Percentiles rank a stretch among this genome's conserved stretches.
Evolutionary conservation across 2,329 filamentous ascomycete genomes (phyloP).

Genomic region (Talaromyces sp.): DNA sequence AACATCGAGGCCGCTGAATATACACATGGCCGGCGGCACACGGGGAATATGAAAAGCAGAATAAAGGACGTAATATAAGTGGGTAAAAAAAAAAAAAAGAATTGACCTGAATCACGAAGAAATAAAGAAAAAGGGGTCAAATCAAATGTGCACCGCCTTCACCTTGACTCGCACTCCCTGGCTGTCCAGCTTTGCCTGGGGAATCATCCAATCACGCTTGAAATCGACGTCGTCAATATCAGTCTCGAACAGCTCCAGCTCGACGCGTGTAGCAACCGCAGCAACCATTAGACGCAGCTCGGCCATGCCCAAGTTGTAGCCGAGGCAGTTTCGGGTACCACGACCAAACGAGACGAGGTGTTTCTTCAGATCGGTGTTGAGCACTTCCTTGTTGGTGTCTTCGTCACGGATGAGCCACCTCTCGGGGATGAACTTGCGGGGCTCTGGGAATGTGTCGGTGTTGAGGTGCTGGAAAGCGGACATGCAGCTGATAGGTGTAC

Average conservation of each 20-base stretch:
- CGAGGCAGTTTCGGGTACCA: conserved; percentile 7
- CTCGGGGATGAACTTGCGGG: background rate
- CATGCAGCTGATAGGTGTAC: background rate
- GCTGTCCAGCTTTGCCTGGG: background rate
- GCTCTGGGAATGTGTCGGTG: background rate
- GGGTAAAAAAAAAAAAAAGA: background rate
- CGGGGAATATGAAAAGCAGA: background rate
- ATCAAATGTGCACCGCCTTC: background rate
- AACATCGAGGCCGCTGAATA: background rate
- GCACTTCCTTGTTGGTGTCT: background rate
- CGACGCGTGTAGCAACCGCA: conserved; percentile 11
- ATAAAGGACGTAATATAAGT: background rate
- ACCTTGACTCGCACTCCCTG: background rate
- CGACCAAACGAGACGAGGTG: conserved; percentile 3
- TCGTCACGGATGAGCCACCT: background rate
- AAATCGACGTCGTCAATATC: background rate
- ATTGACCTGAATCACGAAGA: background rate
- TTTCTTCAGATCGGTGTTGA: background rate
- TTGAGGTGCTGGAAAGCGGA: background rate
- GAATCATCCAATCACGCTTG: background rate
- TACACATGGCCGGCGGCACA: background rate
- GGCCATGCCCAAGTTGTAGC: conserved; percentile 11
- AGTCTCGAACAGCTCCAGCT: conserved; percentile 3
- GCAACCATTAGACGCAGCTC: conserved; percentile 16
- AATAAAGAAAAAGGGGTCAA: background rate